Conservation (phyloP, 2,329 filamentous ascomycete species). For the Fusarium lyarnte region DNA sequence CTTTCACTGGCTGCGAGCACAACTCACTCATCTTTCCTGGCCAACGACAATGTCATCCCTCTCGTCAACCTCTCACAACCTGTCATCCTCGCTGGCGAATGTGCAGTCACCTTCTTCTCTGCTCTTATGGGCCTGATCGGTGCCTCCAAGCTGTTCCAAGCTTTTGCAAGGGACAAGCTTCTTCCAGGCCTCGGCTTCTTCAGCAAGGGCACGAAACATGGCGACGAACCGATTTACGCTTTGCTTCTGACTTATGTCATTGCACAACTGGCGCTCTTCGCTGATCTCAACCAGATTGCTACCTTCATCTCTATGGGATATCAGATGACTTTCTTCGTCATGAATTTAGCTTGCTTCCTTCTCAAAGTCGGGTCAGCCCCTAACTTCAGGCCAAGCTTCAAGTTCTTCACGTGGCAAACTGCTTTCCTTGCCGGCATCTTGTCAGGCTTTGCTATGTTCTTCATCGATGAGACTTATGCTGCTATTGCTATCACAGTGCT, state of each 20-base stretch:
- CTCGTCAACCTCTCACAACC: slow-evolving; percentile 79
- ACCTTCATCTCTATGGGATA: slow-evolving; percentile 93
- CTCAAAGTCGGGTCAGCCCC: slow-evolving; percentile 88
- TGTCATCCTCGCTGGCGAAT: slow-evolving; percentile 81
- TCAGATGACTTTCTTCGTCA: slow-evolving; percentile 91
- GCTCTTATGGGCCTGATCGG: slow-evolving; percentile 88
- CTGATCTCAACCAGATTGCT: slow-evolving; percentile 87
- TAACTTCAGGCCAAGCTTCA: slow-evolving; percentile 88
- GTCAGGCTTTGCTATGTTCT: slow-evolving; percentile 87
- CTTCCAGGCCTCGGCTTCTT: slow-evolving; percentile 81
- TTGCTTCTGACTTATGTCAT: slow-evolving; percentile 80
- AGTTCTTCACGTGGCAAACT: slow-evolving; percentile 89
- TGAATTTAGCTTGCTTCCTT: slow-evolving; percentile 87
- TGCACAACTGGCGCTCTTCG: slow-evolving; percentile 81
- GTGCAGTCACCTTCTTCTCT: slow-evolving; percentile 85
- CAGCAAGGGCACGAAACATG: slow-evolving; percentile 74
- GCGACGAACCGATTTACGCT: slow-evolving; percentile 79
- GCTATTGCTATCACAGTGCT: slow-evolving; percentile 78
- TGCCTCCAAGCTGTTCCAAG: slow-evolving; percentile 84
- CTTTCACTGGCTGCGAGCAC: slow-evolving; percentile 81
- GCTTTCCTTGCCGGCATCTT: slow-evolving; percentile 78
- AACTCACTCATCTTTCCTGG: slow-evolving; percentile 76
- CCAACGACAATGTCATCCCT: slow-evolving; percentile 82
- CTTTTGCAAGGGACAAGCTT: slow-evolving; percentile 80
- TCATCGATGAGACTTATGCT: slow-evolving; percentile 85